Evolutionary conservation across 352 stramenopile species (phyloP).

Genomic region (Globisporangium recalcitrans): DNA sequence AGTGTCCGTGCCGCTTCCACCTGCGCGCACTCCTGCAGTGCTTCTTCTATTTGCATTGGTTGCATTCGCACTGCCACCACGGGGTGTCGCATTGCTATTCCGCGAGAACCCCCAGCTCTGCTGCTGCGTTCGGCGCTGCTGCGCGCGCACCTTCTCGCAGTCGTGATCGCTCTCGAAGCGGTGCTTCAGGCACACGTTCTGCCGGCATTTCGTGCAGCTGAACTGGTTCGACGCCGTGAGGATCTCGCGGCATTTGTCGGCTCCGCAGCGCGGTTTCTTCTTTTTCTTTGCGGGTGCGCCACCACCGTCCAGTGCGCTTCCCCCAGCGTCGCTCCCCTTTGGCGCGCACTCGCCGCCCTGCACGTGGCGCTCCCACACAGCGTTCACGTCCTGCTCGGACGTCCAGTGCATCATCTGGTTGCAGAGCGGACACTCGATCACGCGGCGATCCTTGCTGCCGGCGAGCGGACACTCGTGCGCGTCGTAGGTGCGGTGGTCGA

Average conservation of each 20-base stretch:
- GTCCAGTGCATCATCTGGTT: conserved; percentile 64
- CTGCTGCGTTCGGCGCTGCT: conserved; percentile 35
- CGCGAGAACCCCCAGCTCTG: conserved; percentile 35
- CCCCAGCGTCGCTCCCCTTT: background rate
- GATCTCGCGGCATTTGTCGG: conserved; percentile 51
- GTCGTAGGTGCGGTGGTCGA: conserved; percentile 80
- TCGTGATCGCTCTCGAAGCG: conserved; percentile 73
- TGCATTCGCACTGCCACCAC: background rate
- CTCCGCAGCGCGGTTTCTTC: conserved; percentile 68
- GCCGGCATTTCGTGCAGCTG: conserved; percentile 56
- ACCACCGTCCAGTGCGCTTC: conserved; percentile 3
- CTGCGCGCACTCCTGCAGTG: conserved; percentile 1
- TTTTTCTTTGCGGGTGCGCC: conserved; percentile 36
- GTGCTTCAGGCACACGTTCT: conserved; percentile 73
- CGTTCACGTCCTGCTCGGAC: conserved; percentile 66
- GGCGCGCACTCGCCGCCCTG: conserved; percentile 45
- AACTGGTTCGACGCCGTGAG: conserved; percentile 70
- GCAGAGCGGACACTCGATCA: conserved; percentile 71
- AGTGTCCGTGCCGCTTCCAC: background rate
- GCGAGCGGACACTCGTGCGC: conserved; percentile 62
- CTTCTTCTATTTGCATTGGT: conserved; percentile 15
- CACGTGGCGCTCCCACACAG: conserved; percentile 67
- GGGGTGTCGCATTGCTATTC: background rate
- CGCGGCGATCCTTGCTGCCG: conserved; percentile 57
- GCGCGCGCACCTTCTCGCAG: conserved; percentile 34